phyloP scores from a whole-genome alignment of 2,329 filamentous ascomycete genomes.

The Ascochyta fabae region DNA sequence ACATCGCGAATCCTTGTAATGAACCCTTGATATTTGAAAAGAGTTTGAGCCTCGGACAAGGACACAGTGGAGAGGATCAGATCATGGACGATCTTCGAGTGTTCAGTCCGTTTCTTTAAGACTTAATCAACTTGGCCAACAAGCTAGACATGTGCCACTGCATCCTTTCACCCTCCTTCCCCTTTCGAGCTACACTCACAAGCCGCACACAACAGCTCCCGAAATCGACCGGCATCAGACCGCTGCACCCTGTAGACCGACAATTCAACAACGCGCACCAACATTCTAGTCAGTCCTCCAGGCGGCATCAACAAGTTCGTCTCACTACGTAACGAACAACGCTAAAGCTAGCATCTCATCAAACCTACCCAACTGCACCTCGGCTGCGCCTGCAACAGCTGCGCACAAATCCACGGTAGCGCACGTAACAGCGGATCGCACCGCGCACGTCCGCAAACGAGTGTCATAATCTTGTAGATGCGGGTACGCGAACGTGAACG shows the following conservation, averaged over 20 bases:
- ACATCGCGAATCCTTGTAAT: too few species aligned
- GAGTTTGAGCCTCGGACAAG: too few species aligned
- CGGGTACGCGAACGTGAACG: too few species aligned
- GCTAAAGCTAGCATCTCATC: constrained; percentile 5
- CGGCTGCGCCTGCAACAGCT: background rate
- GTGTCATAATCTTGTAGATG: too few species aligned
- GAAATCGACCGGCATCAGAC: background rate
- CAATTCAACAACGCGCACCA: background rate
- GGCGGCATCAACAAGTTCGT: background rate
- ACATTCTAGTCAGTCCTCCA: background rate
- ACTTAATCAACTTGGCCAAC: too few species aligned
- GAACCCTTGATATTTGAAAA: too few species aligned
- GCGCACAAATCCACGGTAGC: background rate
- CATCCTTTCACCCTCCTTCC: background rate
- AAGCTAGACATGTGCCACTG: background rate
- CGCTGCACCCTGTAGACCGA: background rate
- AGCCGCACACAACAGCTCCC: too few species aligned
- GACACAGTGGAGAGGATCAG: too few species aligned
- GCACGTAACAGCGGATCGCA: background rate
- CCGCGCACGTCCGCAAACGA: background rate
- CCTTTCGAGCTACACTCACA: too few species aligned
- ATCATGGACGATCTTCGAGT: too few species aligned
- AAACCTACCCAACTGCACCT: background rate
- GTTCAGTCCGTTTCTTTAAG: too few species aligned
- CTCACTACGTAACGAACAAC: background rate